Conservation (phyloP, 306 rosid species). For the Vigna radiata region DNA sequence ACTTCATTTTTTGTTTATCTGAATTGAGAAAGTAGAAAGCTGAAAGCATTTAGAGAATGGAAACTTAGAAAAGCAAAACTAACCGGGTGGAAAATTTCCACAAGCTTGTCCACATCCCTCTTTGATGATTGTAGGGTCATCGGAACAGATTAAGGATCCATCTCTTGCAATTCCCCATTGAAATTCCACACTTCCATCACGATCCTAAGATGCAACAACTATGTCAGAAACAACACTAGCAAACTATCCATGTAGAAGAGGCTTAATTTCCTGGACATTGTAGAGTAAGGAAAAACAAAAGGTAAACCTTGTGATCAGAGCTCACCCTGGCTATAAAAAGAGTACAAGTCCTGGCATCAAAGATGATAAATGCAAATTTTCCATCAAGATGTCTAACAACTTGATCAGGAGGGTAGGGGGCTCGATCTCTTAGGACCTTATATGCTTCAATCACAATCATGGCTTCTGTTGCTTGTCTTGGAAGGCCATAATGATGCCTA, state of each 20-base stretch:
- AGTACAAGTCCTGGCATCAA: slow-evolving; percentile 53
- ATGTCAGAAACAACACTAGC: slow-evolving; percentile 11
- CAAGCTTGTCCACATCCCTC: slow-evolving; percentile 64
- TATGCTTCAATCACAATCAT: slow-evolving; percentile 70
- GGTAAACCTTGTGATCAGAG: neutral
- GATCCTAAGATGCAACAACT: slow-evolving; percentile 50
- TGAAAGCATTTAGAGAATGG: neutral
- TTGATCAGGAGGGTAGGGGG: slow-evolving; percentile 73
- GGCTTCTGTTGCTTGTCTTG: slow-evolving; percentile 69
- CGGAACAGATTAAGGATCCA: slow-evolving; percentile 64
- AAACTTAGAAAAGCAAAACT: slow-evolving; percentile 24
- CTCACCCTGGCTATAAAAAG: slow-evolving; percentile 65
- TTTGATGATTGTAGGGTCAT: slow-evolving; percentile 47
- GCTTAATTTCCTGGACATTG: neutral
- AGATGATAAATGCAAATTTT: slow-evolving; percentile 64
- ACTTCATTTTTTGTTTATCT: too few relatives aligned
- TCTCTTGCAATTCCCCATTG: slow-evolving; percentile 67
- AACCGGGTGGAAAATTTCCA: slow-evolving; percentile 66
- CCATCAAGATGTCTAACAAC: slow-evolving; percentile 68
- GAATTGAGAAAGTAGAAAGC: slow-evolving; percentile 25
- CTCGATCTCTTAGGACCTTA: slow-evolving; percentile 65
- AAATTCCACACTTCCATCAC: slow-evolving; percentile 60
- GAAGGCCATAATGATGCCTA: slow-evolving; percentile 65
- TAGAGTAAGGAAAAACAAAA: neutral
- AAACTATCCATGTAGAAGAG: neutral